phyloP scores from a whole-genome alignment of 768 basidiomycete species.

The Termitomyces sp. region DNA sequence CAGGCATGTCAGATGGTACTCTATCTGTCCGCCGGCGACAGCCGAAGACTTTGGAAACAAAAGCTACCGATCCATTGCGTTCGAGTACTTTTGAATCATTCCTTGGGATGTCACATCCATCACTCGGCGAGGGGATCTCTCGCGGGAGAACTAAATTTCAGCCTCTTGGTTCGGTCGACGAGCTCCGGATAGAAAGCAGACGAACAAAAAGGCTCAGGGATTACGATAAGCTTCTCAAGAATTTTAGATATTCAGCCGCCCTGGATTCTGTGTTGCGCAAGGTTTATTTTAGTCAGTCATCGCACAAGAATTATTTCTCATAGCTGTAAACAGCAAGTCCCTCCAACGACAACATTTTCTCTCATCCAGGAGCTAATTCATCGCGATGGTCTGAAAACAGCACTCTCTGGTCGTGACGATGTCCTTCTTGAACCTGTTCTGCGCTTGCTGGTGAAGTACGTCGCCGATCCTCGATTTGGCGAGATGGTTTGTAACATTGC shows the following conservation, averaged over 20 bases:
- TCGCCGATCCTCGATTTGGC: conserved; percentile 91
- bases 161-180: conserved; percentile 58
- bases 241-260: conserved; percentile 92
- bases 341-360: conserved; percentile 82
- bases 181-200: conserved; percentile 72
- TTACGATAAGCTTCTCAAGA: conserved; percentile 86
- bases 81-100: conserved; percentile 66
- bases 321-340: conserved; percentile 54
- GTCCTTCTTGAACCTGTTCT: conserved; percentile 89
- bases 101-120: conserved; percentile 45
- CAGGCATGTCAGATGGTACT: conserved; percentile 97
- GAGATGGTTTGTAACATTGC: conserved; percentile 80
- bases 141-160: conserved; percentile 38
- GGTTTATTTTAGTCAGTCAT: conserved; percentile 30
- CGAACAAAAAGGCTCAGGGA: conserved; percentile 69
- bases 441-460: conserved; percentile 77
- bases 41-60: conserved; percentile 57
- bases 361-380: conserved; percentile 90
- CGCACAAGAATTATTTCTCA: background rate
- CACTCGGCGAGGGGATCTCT: conserved; percentile 48
- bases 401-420: conserved; percentile 88
- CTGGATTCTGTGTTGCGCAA: conserved; percentile 87
- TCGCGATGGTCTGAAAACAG: conserved; percentile 81
- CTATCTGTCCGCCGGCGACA: conserved; percentile 93
- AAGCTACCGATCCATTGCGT: conserved; percentile 34